phyloP scores from a whole-genome alignment of 352 stramenopile species.

The Pythium pyrilobum region DNA sequence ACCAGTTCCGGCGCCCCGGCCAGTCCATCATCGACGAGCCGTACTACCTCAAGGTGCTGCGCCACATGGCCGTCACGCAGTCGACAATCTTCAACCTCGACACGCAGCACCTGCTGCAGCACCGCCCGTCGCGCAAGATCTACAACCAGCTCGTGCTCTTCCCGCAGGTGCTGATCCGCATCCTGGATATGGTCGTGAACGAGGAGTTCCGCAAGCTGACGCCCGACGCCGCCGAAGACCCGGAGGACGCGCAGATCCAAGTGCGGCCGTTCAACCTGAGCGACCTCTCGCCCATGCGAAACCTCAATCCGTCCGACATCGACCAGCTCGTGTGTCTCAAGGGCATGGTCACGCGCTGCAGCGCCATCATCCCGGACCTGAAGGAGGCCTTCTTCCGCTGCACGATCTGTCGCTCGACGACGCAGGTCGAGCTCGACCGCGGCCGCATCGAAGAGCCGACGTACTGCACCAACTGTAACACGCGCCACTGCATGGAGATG shows the following conservation, averaged over 20 bases:
- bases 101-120: slow-evolving; percentile 87
- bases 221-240: slow-evolving; percentile 35
- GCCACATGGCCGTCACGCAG: slow-evolving; percentile 73
- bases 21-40: slow-evolving; percentile 35
- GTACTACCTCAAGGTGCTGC: slow-evolving; percentile 78
- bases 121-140: slow-evolving; percentile 73
- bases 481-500: slow-evolving; percentile 93
- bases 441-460: slow-evolving; percentile 95
- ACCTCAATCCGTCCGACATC: slow-evolving; percentile 96
- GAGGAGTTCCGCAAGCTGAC: slow-evolving; percentile 74
- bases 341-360: slow-evolving; percentile 97
- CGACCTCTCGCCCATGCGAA: slow-evolving; percentile 91
- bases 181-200: slow-evolving; percentile 96
- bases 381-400: slow-evolving; percentile 98
- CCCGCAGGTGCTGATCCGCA: slow-evolving; percentile 92
- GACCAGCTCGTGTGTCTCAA: slow-evolving; percentile 96
- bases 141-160: slow-evolving; percentile 98
- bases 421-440: slow-evolving; percentile 92
- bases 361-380: slow-evolving; percentile 96
- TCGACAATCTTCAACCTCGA: slow-evolving; percentile 90
- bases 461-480: slow-evolving; percentile 84
- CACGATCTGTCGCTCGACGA: slow-evolving; percentile 88
- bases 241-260: slow-evolving; percentile 82
- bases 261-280: slow-evolving; percentile 97
- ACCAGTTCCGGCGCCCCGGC: slow-evolving; percentile 62